Evolutionary conservation across 2,329 filamentous ascomycete species (phyloP), one percentile per base, ranked within the genome.

Genomic region (Aspergillus viridinutans): DNA sequence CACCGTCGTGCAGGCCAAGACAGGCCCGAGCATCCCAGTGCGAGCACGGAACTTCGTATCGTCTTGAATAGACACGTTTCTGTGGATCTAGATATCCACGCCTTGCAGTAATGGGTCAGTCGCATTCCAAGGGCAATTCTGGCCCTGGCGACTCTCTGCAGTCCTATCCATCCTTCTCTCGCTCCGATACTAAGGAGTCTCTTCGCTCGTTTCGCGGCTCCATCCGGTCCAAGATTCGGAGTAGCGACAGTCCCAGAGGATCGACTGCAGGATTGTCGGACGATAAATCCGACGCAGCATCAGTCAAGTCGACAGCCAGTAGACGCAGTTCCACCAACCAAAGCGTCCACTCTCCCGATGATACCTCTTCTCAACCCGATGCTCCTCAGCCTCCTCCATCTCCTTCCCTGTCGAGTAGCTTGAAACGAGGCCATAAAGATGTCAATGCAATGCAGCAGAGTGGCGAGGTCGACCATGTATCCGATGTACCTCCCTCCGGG

Each of bases 391-490:
- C 86, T 14, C 93, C 92, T 3, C 92, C 92, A n/a, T 96, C 92
- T 1, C 92, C 92, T 3, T 88, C 93, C 21, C 88, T 93, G 67
- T 90, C 90, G 25, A 83, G 85, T 45, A 88, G 89, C 12, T 78
- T 92, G 61, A 88, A 86, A 66, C 79, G 83, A 54, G 90, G 89
- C 4, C 86, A 90, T 64, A 87, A 90, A 68, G 88, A 92, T 72
- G 85, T 96, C 47, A 84, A 83, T 69, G 88, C 88, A 49, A 92
- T 92, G 47, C 90, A 95, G 74, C 85, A 89, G 53, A 89, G 86
- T 51, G 92, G 93, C 55, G 94, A 99, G 74, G 92, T 99, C 45
- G 94, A 96, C 68, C 87, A 92, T 65, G 92, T 99, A 21, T 97
- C 93, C 14, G 94, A 97, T 69, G 88, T 88, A 58, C 93, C 92